A percentile compares a stretch with the other conserved stretches of the same genome.
These are phyloP conservation scores for Linnemannia hyalina DNA, from an alignment of 192 early-diverging fungal genomes.

Conservation along the genomic window DNA sequence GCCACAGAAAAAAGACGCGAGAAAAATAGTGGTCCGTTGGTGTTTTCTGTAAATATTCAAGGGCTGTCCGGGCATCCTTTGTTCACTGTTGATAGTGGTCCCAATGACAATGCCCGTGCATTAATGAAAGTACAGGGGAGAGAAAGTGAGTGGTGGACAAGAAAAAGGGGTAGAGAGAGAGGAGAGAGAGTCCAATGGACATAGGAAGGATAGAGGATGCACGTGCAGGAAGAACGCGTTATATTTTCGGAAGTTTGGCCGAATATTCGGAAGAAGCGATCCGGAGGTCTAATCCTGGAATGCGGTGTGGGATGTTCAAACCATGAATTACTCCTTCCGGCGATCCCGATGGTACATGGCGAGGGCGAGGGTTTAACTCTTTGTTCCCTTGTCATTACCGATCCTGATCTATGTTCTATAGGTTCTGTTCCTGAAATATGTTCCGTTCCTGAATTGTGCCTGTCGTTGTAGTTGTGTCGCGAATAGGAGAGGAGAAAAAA, in stretches of 20 bases:
- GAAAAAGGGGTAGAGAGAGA: neutral
- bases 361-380: neutral
- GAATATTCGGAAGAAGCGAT: constrained; percentile 7
- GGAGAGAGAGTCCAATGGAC: neutral
- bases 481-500: neutral
- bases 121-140: too few species aligned
- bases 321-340: neutral
- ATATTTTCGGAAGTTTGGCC: constrained; percentile 3
- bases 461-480: neutral
- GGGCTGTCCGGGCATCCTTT: neutral
- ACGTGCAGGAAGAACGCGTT: neutral
- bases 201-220: neutral
- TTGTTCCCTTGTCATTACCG: neutral
- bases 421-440: neutral
- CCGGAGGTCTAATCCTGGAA: constrained; percentile 4
- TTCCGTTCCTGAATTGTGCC: neutral
- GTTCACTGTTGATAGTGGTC: neutral
- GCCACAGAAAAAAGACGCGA: neutral
- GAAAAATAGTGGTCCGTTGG: neutral
- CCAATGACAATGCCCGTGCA: too few species aligned
- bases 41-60: too few species aligned
- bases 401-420: neutral
- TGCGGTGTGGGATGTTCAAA: neutral
- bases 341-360: neutral
- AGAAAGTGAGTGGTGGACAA: too few species aligned